These are phyloP conservation scores for Mycosarcoma mackinlayi DNA, from an alignment of 1,284 basidiomycete genomes.

Conservation along the genomic window DNA sequence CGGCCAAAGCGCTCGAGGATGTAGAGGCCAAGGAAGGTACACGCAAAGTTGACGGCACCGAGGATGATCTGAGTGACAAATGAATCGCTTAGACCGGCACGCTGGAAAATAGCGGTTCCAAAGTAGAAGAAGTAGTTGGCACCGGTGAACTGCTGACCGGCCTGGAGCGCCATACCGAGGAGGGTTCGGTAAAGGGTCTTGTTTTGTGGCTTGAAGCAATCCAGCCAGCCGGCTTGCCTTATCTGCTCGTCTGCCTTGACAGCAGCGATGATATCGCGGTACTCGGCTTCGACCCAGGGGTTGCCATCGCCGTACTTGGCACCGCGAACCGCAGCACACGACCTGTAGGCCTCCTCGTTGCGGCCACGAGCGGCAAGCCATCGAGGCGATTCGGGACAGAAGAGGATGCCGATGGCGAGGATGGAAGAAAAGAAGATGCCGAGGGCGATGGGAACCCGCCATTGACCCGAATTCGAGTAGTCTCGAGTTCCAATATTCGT, in stretches of 20 bases:
- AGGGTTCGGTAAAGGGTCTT: slow-evolving; percentile 66
- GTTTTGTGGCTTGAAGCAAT: slow-evolving; percentile 60
- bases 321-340: slow-evolving; percentile 75
- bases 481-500: slow-evolving; percentile 62
- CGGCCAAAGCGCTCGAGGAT: slow-evolving; percentile 74
- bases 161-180: slow-evolving; percentile 76
- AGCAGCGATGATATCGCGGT: slow-evolving; percentile 60
- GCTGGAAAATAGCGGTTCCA: slow-evolving; percentile 76
- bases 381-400: slow-evolving; percentile 80
- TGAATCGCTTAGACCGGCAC: slow-evolving; percentile 74
- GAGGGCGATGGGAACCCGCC: slow-evolving; percentile 78
- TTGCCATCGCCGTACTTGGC: slow-evolving; percentile 63
- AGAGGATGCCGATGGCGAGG: slow-evolving; percentile 76
- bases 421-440: slow-evolving; percentile 78
- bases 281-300: slow-evolving; percentile 62
- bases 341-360: slow-evolving; percentile 72
- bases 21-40: slow-evolving; percentile 74
- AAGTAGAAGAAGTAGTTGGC: slow-evolving; percentile 71
- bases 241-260: slow-evolving; percentile 46
- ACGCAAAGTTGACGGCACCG: slow-evolving; percentile 74
- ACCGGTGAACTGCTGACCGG: slow-evolving; percentile 81
- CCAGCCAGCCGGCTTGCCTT: slow-evolving; percentile 50
- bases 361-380: slow-evolving; percentile 75
- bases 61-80: slow-evolving; percentile 76
- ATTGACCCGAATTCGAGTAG: slow-evolving; percentile 70